Conservation (phyloP, 768 basidiomycete genomes). For the Sporobolomyces roseus region DNA sequence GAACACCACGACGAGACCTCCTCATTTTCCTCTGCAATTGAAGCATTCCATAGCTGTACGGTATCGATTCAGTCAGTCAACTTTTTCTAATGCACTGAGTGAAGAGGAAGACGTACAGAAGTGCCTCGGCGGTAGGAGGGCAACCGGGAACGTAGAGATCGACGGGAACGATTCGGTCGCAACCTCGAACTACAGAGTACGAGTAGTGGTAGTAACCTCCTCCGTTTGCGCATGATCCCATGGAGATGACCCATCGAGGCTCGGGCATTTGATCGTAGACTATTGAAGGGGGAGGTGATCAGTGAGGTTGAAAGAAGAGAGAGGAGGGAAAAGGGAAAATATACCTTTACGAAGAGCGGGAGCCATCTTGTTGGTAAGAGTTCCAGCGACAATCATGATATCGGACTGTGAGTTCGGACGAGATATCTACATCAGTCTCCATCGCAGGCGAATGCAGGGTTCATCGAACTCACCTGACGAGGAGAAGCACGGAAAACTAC, state of each 20-base stretch:
- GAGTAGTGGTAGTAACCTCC: slow-evolving; percentile 98
- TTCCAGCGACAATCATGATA: slow-evolving; percentile 99
- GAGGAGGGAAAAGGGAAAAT: not conserved
- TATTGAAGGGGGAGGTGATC: not conserved
- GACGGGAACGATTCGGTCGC: slow-evolving; percentile 96
- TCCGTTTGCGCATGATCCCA: slow-evolving; percentile 99
- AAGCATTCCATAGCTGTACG: slow-evolving; percentile 59
- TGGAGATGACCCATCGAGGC: slow-evolving; percentile 98
- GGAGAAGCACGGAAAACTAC: slow-evolving; percentile 99
- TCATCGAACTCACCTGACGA: slow-evolving; percentile 52
- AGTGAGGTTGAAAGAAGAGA: not conserved
- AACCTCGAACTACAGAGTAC: slow-evolving; percentile 96
- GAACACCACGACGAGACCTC: slow-evolving; percentile 47
- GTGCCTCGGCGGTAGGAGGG: slow-evolving; percentile 85
- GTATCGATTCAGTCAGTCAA: too few relatives aligned
- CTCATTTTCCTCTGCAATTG: slow-evolving; percentile 96
- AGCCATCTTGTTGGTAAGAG: slow-evolving; percentile 99
- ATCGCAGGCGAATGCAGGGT: not conserved
- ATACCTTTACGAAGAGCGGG: slow-evolving; percentile 86
- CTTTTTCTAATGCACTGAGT: too few relatives aligned
- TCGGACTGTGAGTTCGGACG: slow-evolving; percentile 65
- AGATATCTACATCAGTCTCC: not conserved
- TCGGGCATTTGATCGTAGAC: slow-evolving; percentile 82
- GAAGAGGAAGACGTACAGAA: slow-evolving; percentile 69
- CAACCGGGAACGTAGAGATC: slow-evolving; percentile 98